These are phyloP conservation scores for Lasiodiplodia sp. DNA, from an alignment of 2,329 filamentous ascomycete genomes.

Conservation along the genomic window DNA sequence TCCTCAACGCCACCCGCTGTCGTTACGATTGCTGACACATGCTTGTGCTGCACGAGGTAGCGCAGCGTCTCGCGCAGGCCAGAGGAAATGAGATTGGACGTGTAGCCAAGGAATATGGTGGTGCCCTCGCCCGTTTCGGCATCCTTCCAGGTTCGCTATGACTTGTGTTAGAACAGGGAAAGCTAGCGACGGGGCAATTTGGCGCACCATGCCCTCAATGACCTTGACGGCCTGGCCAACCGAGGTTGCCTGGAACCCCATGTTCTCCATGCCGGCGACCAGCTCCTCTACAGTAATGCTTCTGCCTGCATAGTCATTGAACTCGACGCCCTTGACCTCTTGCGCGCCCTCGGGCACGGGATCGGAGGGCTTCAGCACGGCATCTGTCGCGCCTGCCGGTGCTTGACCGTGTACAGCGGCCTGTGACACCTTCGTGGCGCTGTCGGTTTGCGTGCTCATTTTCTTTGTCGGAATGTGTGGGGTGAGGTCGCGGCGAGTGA, in stretches of 20 bases:
- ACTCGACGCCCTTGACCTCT: conserved; percentile 89
- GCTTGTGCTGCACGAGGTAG: conserved; percentile 90
- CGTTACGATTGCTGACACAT: conserved; percentile 92
- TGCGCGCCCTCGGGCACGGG: conserved; percentile 80
- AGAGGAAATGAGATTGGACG: conserved; percentile 96
- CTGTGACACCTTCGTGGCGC: conserved; percentile 7
- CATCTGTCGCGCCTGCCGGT: conserved; percentile 66
- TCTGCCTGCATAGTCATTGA: conserved; percentile 77
- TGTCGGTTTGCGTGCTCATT: conserved; percentile 21
- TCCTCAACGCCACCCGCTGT: conserved; percentile 96
- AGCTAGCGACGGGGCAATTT: conserved; percentile 3
- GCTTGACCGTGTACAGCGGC: conserved; percentile 35
- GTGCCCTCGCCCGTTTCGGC: conserved; percentile 79
- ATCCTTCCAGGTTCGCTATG: conserved; percentile 78
- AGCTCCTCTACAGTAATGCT: conserved; percentile 87
- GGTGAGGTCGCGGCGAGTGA: conserved; percentile 22
- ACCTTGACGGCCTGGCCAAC: conserved; percentile 88
- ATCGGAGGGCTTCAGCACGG: conserved; percentile 84
- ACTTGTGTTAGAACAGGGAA: conserved; percentile 9
- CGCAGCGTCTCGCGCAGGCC: conserved; percentile 90
- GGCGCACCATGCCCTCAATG: conserved; percentile 89
- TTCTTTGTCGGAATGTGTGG: conserved; percentile 25
- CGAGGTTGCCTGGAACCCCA: conserved; percentile 84
- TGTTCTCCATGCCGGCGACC: conserved; percentile 79
- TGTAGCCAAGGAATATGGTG: conserved; percentile 97